Base-by-base conservation (phyloP, 306 rosid genomes). In the Astragalus glycyphyllos region DNA sequence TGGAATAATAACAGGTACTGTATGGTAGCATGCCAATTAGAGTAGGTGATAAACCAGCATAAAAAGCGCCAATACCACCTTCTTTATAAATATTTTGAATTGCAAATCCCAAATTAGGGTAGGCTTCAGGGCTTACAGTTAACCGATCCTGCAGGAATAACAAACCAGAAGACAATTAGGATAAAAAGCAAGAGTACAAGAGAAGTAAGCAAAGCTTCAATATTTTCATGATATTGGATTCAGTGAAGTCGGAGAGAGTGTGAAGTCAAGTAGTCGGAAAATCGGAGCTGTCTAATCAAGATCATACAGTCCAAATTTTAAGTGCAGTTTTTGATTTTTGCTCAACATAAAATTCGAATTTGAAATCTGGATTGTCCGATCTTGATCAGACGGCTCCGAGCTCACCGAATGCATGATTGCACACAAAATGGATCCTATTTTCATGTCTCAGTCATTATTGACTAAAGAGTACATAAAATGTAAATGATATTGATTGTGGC, bases 1-100 rank as follows among this genome's bases (percentile, higher is more conserved):
- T 90, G 82, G 89, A 94, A 83, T 94, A 94, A 78, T 84, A 90
- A 49, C 98, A 90, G 11, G 98, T 90, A 80, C 98, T 94, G 87
- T 94, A 90, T 8, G 98, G 97, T 53, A 94, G 97, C 98, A 94
- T 94, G 79, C 98, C 98, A 51, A 88, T 72, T 54, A 94, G 73
- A 11, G 98, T 94, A 55, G 98, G 98, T 71, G 92, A 80, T 65
- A 94, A 63, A 69, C 98, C 97, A 11, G 98, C 82, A 87, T 94
- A 94, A 68, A 91, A 87, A 60, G 92, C 90, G 67, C 88, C 87
- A 73, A 89, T 60, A 72, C 98, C 98, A 53, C 97, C 96, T n/a
- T 86, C 94, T 82, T 78, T 89, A 80, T 88, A 87, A 77, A 86
- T 94, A 81, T 83, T 89, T 79, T 88, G 68, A 70, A 94, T 75